Conservation (phyloP, 306 rosid species). For the Pyrus betulifolia region DNA sequence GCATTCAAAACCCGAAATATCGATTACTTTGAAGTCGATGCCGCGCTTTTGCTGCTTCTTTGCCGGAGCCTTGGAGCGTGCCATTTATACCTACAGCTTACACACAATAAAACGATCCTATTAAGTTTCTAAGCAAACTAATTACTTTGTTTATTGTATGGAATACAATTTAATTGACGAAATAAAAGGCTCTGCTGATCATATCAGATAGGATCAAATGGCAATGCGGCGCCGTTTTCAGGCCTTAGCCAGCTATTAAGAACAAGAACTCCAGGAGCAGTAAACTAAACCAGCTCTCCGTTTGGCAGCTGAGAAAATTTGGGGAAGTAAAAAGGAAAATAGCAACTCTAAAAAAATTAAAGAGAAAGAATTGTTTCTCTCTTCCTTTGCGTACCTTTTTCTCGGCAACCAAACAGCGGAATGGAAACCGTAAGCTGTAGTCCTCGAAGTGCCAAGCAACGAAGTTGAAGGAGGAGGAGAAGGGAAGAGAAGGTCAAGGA, state of each 20-base stretch:
- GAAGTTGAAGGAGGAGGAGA: too few relatives aligned
- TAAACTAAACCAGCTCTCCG: background rate
- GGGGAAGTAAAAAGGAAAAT: background rate
- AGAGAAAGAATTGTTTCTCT: background rate
- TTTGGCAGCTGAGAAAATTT: background rate
- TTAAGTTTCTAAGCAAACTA: background rate
- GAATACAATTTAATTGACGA: too few relatives aligned
- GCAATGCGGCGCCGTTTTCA: background rate
- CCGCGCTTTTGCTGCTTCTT: constrained; percentile 65
- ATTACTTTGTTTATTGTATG: too few relatives aligned
- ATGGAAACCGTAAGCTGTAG: background rate
- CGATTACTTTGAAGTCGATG: constrained; percentile 63
- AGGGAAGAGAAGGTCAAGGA: too few relatives aligned
- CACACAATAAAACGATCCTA: background rate
- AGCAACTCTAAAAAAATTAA: background rate
- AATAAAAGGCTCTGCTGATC: background rate
- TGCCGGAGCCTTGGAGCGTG: constrained; percentile 41
- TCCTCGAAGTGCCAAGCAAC: too few relatives aligned
- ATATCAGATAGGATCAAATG: background rate
- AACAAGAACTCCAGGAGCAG: background rate
- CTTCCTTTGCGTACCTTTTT: background rate
- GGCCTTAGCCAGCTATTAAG: background rate
- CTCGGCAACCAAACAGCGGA: background rate
- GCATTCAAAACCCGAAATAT: background rate
- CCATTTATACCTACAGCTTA: constrained; percentile 29